phyloP scores from a whole-genome alignment of 345 rosid species.

The Eucalyptus pauciflora region DNA sequence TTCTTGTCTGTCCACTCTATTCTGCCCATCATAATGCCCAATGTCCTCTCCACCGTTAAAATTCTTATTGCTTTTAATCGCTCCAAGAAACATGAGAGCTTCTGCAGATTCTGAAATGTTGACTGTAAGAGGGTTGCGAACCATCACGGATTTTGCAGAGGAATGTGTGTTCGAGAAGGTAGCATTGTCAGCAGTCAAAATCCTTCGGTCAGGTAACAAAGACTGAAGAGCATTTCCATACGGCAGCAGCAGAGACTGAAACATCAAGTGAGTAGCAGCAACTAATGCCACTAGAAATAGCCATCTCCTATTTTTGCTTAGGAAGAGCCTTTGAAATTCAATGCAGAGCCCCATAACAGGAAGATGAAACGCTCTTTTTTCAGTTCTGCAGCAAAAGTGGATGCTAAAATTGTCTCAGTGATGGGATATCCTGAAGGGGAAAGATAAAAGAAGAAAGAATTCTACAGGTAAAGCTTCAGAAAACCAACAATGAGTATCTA shows the following conservation, averaged over 20 bases:
- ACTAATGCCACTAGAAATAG: conserved; percentile 30
- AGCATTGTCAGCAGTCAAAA: background rate
- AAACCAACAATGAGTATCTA: background rate
- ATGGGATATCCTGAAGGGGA: background rate
- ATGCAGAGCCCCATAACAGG: background rate
- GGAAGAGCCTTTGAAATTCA: conserved; percentile 17
- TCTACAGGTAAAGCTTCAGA: background rate
- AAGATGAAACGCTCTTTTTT: background rate
- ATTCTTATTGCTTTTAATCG: conserved; percentile 6
- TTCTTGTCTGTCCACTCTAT: background rate
- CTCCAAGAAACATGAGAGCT: conserved; percentile 4
- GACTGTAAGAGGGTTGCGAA: conserved; percentile 49
- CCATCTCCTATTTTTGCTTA: conserved; percentile 43
- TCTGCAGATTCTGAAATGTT: conserved; percentile 21
- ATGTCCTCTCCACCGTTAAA: background rate
- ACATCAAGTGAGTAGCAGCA: conserved; percentile 42
- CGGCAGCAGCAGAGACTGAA: conserved; percentile 62
- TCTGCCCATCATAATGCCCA: background rate
- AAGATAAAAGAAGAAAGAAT: background rate
- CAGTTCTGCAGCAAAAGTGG: background rate
- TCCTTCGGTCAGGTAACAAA: conserved; percentile 19
- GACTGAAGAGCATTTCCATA: conserved; percentile 56
- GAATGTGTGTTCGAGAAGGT: conserved; percentile 2
- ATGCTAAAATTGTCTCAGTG: background rate
- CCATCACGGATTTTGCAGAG: conserved; percentile 23